These are phyloP conservation scores for Colletotrichum sp. DNA, from an alignment of 2,329 filamentous ascomycete genomes.

Conservation along the genomic window DNA sequence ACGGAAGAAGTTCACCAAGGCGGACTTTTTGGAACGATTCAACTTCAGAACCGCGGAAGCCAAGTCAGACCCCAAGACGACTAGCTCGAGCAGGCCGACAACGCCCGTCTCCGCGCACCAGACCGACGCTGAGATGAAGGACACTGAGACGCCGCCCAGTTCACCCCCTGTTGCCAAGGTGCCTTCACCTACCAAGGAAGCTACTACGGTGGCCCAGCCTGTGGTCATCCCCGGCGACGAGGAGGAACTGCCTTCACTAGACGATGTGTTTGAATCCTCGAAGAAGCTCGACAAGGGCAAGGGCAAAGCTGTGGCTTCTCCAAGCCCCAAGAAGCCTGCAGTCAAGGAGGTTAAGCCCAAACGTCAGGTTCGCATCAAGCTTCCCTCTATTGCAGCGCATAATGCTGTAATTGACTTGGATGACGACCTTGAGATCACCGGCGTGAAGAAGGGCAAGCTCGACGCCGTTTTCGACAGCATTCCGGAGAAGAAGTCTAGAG, in stretches of 20 bases:
- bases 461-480: conserved; percentile 73
- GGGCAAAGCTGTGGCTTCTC: conserved; percentile 34
- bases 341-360: conserved; percentile 37
- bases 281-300: conserved; percentile 60
- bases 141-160: conserved; percentile 72
- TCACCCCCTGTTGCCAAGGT: conserved; percentile 59
- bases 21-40: conserved; percentile 83
- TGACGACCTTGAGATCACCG: conserved; percentile 70
- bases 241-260: conserved; percentile 41
- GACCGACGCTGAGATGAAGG: conserved; percentile 57
- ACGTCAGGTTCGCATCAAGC: conserved; percentile 56
- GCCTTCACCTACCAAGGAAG: conserved; percentile 8
- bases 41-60: conserved; percentile 63
- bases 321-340: conserved; percentile 11
- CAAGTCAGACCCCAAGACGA: conserved; percentile 36
- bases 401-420: conserved; percentile 49
- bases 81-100: conserved; percentile 61
- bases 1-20: conserved; percentile 88
- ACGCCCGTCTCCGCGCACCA: conserved; percentile 49
- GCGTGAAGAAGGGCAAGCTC: conserved; percentile 54
- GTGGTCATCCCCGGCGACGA: conserved; percentile 25
- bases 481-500: conserved; percentile 66
- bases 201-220: conserved; percentile 11
- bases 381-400: conserved; percentile 47
- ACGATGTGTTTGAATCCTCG: conserved; percentile 35